Evolutionary conservation across 441 rosid genomes (phyloP).

Genomic region (Croton laevigatus): DNA sequence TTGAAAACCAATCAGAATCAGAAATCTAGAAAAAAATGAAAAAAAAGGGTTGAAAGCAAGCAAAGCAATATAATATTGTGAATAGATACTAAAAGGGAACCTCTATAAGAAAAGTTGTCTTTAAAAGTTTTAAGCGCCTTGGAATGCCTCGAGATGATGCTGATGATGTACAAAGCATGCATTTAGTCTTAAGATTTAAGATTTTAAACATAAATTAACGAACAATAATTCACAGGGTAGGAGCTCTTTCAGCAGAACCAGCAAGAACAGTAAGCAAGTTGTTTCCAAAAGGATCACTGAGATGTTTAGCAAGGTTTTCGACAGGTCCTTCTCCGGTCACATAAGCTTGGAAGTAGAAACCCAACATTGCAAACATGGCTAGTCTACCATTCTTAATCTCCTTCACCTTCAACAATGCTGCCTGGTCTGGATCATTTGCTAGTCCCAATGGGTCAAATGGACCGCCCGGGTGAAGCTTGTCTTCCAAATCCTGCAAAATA

Average conservation of each 20-base stretch:
- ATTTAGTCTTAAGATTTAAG: too few relatives aligned
- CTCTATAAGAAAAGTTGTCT: too few relatives aligned
- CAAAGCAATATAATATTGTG: too few relatives aligned
- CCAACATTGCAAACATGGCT: slow-evolving; percentile 96
- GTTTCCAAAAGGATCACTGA: slow-evolving; percentile 95
- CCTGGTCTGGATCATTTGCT: slow-evolving; percentile 92
- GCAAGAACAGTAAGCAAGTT: slow-evolving; percentile 91
- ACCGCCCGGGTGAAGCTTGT: slow-evolving; percentile 98
- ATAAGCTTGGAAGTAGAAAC: slow-evolving; percentile 83
- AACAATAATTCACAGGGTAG: slow-evolving; percentile 60
- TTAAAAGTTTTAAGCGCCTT: too few relatives aligned
- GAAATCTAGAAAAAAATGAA: too few relatives aligned
- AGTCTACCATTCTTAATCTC: slow-evolving; percentile 96
- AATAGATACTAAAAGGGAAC: too few relatives aligned
- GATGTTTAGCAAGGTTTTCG: slow-evolving; percentile 87
- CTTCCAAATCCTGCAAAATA: slow-evolving; percentile 63
- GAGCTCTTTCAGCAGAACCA: slow-evolving; percentile 75
- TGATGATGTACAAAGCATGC: too few relatives aligned
- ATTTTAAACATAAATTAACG: too few relatives aligned
- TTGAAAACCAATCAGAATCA: too few relatives aligned
- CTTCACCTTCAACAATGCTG: slow-evolving; percentile 86
- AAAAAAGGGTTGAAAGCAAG: too few relatives aligned
- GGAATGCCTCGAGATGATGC: too few relatives aligned
- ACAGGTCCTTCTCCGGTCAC: slow-evolving; percentile 95
- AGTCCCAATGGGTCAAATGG: slow-evolving; percentile 96